These are phyloP conservation scores for Paramecium biaurelia DNA, from an alignment of 73 alveolate species.

Conservation along the genomic window DNA sequence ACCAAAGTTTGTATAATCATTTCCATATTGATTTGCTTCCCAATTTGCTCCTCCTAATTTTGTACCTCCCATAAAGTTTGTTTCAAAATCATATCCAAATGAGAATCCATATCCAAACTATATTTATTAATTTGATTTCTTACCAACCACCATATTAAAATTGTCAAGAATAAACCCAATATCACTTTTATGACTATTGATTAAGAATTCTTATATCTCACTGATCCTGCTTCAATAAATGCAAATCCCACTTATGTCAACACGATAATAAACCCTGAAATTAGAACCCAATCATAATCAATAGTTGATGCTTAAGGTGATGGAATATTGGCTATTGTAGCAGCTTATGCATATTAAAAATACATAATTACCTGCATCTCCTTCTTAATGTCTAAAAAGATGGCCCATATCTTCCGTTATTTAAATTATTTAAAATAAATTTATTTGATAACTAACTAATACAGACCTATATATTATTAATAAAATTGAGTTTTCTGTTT, in stretches of 20 bases:
- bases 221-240: conserved; percentile 32
- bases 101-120: conserved; percentile 56
- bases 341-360: not conserved
- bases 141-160: conserved; percentile 40
- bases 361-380: not conserved
- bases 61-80: conserved; percentile 42
- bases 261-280: conserved; percentile 25
- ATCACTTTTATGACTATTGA: conserved; percentile 34
- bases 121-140: not conserved
- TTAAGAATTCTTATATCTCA: conserved; percentile 40
- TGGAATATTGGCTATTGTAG: not conserved
- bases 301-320: not conserved
- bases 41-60: conserved; percentile 23
- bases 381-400: not conserved
- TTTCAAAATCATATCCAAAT: conserved; percentile 23
- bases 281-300: conserved; percentile 37
- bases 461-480: not conserved
- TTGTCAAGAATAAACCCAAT: conserved; percentile 6
- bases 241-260: conserved; percentile 45
- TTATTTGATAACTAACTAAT: not conserved
- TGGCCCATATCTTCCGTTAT: conserved; percentile 25
- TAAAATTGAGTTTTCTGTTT: not conserved
- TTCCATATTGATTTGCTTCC: not conserved
- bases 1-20: conserved; percentile 43
- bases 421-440: conserved; percentile 19